phyloP scores from a whole-genome alignment of 1,284 basidiomycete species.

The Tausonia pullulans region DNA sequence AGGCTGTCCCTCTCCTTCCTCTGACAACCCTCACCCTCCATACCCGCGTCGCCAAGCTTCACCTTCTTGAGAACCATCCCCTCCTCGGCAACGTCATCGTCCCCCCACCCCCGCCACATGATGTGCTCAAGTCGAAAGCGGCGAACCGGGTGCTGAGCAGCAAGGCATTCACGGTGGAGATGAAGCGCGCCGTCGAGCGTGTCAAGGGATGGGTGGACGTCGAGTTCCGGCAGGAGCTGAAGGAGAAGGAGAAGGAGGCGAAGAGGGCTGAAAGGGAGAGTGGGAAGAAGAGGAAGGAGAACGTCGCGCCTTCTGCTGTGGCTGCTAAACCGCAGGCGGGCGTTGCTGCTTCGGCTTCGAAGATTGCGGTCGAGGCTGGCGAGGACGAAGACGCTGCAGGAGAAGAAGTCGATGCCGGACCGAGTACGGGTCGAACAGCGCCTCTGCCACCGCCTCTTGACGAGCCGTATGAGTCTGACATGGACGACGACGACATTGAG shows the following conservation, averaged over 20 bases:
- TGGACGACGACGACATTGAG: slow-evolving; percentile 3
- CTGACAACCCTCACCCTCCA: slow-evolving; percentile 3
- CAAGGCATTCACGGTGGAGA: slow-evolving; percentile 13
- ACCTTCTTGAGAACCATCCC: slow-evolving; percentile 8
- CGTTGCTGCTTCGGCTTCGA: too few relatives aligned
- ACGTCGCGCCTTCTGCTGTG: not conserved
- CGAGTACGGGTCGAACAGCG: not conserved
- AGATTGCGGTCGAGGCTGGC: too few relatives aligned
- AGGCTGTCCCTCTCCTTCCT: slow-evolving; percentile 7
- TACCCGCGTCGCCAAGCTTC: slow-evolving; percentile 7
- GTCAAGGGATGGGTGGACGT: slow-evolving; percentile 13
- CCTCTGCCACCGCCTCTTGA: not conserved
- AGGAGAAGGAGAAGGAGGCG: not conserved
- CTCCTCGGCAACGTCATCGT: slow-evolving; percentile 6
- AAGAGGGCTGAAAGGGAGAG: not conserved
- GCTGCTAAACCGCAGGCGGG: too few relatives aligned
- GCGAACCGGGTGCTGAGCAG: slow-evolving; percentile 12
- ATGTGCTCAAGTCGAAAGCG: slow-evolving; percentile 7
- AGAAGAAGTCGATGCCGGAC: not conserved
- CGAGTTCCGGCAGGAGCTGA: not conserved
- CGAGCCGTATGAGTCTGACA: not conserved
- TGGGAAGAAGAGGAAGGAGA: too few relatives aligned
- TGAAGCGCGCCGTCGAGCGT: slow-evolving; percentile 1
- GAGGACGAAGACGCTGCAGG: not conserved
- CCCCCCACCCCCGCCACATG: not conserved